Evolutionary conservation across 164 flowering plant genomes (phyloP).

Genomic region (Magnolia sinica): DNA sequence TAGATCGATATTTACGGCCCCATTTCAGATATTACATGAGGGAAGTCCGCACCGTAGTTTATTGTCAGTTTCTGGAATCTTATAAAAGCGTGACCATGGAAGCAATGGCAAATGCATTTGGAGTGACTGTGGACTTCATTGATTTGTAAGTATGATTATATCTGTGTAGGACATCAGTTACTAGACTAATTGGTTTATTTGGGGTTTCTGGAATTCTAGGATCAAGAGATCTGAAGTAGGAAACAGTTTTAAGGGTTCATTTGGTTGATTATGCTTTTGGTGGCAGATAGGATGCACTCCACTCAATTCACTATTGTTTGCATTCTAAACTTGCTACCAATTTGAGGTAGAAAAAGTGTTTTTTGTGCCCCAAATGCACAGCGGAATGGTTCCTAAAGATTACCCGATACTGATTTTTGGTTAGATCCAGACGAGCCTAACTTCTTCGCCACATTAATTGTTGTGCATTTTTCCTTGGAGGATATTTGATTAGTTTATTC

Average conservation of each 20-base stretch:
- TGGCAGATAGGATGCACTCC: too few species aligned
- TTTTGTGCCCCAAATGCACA: background rate
- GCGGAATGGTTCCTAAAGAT: background rate
- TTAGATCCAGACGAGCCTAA: background rate
- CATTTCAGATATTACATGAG: constrained; percentile 98
- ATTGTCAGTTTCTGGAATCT: constrained; percentile 94
- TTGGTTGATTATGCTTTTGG: too few species aligned
- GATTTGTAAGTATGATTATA: constrained; percentile 60
- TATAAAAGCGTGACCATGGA: constrained; percentile 97
- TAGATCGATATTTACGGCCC: constrained; percentile 86
- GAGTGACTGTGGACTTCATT: constrained; percentile 90
- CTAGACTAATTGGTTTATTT: background rate
- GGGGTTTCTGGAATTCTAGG: background rate
- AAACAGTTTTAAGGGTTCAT: too few species aligned
- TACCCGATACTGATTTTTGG: background rate
- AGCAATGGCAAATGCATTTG: constrained; percentile 96
- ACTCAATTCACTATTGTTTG: too few species aligned
- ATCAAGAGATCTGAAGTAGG: too few species aligned
- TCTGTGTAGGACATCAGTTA: background rate
- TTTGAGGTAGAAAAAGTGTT: background rate
- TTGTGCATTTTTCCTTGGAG: background rate
- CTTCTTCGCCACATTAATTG: background rate
- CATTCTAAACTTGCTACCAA: too few species aligned
- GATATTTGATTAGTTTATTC: background rate
- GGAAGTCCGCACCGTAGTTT: constrained; percentile 83